A percentile compares a stretch with the other conserved stretches of the same genome.
Evolutionary conservation across 2,329 filamentous ascomycete genomes (phyloP).

Genomic region (Ophidiomyces ophidiicola): DNA sequence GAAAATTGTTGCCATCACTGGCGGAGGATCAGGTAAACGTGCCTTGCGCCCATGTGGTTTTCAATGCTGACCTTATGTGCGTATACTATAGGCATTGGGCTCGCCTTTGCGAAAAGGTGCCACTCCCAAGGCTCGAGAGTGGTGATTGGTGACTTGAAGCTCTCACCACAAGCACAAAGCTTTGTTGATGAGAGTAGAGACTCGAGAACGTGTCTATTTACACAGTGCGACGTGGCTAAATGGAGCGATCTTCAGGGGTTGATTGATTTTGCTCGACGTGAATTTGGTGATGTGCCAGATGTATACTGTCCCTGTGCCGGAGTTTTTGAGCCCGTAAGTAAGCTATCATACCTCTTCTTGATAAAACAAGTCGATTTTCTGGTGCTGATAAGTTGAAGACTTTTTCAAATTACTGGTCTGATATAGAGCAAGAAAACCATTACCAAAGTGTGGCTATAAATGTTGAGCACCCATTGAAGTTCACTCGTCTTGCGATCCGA

Average conservation of each 20-base stretch:
- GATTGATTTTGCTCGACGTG: slow-evolving; percentile 17
- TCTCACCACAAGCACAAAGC: slow-evolving; percentile 22
- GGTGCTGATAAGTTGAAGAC: slow-evolving; percentile 2
- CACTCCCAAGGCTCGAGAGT: slow-evolving; percentile 18
- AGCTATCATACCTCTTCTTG: slow-evolving; percentile 1
- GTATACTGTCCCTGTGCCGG: slow-evolving; percentile 29
- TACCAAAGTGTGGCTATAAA: slow-evolving; percentile 28
- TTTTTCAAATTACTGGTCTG: slow-evolving; percentile 28
- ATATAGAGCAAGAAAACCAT: slow-evolving; percentile 22
- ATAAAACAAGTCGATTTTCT: background rate
- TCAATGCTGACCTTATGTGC: background rate
- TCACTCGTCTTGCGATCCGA: slow-evolving; percentile 29
- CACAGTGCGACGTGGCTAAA: slow-evolving; percentile 25
- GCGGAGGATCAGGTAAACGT: slow-evolving; percentile 22
- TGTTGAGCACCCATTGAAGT: slow-evolving; percentile 27
- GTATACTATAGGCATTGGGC: slow-evolving; percentile 20
- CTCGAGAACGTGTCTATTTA: slow-evolving; percentile 17
- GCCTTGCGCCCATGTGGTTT: background rate
- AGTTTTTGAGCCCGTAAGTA: slow-evolving; percentile 28
- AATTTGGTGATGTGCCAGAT: slow-evolving; percentile 27
- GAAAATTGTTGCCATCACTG: slow-evolving; percentile 26
- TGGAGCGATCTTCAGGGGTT: slow-evolving; percentile 23
- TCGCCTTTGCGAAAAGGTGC: slow-evolving; percentile 20
- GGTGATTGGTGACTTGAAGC: slow-evolving; percentile 27
- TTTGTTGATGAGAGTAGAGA: slow-evolving; percentile 16